A percentile compares a stretch with the other conserved stretches of the same genome.
Conservation (phyloP, 1,284 basidiomycete genomes). For the Fomitopsis schrenkii region DNA sequence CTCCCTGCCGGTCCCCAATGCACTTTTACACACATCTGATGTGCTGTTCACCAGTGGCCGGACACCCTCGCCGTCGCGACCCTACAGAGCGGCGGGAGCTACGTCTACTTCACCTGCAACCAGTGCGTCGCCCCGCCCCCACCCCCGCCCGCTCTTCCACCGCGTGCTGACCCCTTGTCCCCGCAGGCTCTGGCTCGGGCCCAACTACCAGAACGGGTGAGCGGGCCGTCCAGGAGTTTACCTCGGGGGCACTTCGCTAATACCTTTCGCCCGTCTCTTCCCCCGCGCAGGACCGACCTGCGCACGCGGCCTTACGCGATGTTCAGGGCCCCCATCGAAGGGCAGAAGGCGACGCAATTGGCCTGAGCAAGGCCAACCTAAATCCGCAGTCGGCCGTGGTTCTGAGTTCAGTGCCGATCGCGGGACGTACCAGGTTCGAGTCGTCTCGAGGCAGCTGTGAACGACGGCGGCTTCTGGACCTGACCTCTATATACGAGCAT, state of each 20-base stretch:
- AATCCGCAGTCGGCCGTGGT: too few relatives aligned
- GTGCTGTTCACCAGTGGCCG: slow-evolving; percentile 10
- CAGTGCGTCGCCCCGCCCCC: slow-evolving; percentile 10
- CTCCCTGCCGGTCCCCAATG: background rate
- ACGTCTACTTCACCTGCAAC: slow-evolving; percentile 17
- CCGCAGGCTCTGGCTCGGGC: slow-evolving; percentile 18
- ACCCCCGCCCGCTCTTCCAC: background rate
- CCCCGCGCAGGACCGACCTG: slow-evolving; percentile 6
- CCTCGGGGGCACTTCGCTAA: background rate
- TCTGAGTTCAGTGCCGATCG: too few relatives aligned
- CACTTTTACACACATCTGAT: background rate
- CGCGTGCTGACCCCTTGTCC: background rate
- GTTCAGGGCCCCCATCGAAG: slow-evolving; percentile 11
- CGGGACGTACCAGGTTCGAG: too few relatives aligned
- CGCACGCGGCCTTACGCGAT: slow-evolving; percentile 11
- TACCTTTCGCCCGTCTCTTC: background rate
- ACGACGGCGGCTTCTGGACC: too few relatives aligned
- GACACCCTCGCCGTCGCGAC: slow-evolving; percentile 16
- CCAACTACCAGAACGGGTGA: slow-evolving; percentile 21
- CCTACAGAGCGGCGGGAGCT: slow-evolving; percentile 11
- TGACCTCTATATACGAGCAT: too few relatives aligned
- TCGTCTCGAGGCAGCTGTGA: too few relatives aligned
- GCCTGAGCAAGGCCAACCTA: background rate
- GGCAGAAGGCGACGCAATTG: slow-evolving; percentile 6
- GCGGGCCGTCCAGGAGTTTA: background rate